These are phyloP conservation scores for Marchantia polymorpha DNA, from an alignment of 225 moss, liverwort and hornwort species.

Conservation along the genomic window DNA sequence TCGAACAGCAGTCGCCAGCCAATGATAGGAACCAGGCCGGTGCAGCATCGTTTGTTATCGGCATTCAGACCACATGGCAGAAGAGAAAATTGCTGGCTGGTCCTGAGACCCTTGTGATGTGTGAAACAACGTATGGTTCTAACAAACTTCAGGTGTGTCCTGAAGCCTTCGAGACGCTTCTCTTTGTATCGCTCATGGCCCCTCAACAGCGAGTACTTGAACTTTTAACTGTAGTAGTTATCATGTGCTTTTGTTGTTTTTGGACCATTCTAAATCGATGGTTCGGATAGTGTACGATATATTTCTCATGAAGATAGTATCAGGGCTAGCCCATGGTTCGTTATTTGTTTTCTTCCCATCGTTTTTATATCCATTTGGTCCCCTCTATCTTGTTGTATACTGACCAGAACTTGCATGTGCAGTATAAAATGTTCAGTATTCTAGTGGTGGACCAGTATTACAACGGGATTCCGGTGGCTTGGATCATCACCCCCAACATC, in stretches of 20 bases:
- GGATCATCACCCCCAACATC: slow-evolving; percentile 24
- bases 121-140: slow-evolving; percentile 20
- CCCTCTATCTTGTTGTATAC: too few relatives aligned
- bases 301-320: too few relatives aligned
- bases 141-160: slow-evolving; percentile 22
- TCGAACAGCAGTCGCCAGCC: slow-evolving; percentile 3
- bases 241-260: too few relatives aligned
- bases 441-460: slow-evolving; percentile 27
- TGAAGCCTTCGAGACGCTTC: not conserved
- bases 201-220: too few relatives aligned
- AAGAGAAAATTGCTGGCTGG: slow-evolving; percentile 27
- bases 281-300: too few relatives aligned
- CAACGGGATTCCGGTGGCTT: slow-evolving; percentile 32
- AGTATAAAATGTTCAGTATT: slow-evolving; percentile 23
- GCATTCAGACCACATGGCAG: slow-evolving; percentile 30
- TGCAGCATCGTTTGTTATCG: slow-evolving; percentile 15
- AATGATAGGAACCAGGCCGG: not conserved
- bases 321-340: too few relatives aligned
- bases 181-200: not conserved
- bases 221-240: too few relatives aligned
- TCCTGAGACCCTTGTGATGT: slow-evolving; percentile 19
- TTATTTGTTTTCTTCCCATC: too few relatives aligned
- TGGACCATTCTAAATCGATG: too few relatives aligned
- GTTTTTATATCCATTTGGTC: too few relatives aligned
- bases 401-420: not conserved